phyloP scores from a whole-genome alignment of 2,329 filamentous ascomycete genomes.

The Curvularia verruculosa region DNA sequence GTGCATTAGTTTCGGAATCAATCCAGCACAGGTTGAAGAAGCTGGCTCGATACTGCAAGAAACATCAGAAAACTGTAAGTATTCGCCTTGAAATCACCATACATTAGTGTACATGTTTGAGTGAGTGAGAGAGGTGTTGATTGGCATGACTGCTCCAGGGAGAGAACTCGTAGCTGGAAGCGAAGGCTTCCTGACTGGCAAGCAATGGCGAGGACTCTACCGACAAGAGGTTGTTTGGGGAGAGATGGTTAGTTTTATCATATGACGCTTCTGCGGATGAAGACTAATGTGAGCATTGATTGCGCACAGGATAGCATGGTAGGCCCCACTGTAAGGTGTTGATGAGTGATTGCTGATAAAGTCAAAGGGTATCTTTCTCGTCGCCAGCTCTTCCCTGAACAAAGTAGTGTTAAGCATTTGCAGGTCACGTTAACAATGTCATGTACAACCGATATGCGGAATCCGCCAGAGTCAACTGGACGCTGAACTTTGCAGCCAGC shows the following conservation, averaged over 20 bases:
- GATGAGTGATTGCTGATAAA: constrained; percentile 9
- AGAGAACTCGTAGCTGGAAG: constrained; percentile 72
- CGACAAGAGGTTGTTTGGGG: constrained; percentile 78
- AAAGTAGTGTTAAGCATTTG: constrained; percentile 12
- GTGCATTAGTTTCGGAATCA: constrained; percentile 76
- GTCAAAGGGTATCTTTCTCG: constrained; percentile 17
- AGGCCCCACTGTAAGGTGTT: constrained; percentile 16
- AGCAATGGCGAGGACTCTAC: constrained; percentile 66
- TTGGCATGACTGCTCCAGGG: constrained; percentile 40
- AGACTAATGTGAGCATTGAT: constrained; percentile 35
- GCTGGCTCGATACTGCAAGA: constrained; percentile 66
- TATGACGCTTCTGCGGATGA: neutral
- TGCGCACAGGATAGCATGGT: constrained; percentile 60
- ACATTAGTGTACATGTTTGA: no score
- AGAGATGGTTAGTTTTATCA: constrained; percentile 70
- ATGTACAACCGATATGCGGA: constrained; percentile 85
- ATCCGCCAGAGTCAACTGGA: constrained; percentile 79
- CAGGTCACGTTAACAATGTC: constrained; percentile 85
- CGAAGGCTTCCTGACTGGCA: constrained; percentile 74
- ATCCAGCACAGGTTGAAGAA: constrained; percentile 61
- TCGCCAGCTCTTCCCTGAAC: neutral
- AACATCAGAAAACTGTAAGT: constrained; percentile 65
- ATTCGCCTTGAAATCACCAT: no score
- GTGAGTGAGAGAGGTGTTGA: neutral
- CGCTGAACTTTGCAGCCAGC: constrained; percentile 68